Conservation (phyloP, 176 grass and related monocot genomes). For the Aegilops longissima region DNA sequence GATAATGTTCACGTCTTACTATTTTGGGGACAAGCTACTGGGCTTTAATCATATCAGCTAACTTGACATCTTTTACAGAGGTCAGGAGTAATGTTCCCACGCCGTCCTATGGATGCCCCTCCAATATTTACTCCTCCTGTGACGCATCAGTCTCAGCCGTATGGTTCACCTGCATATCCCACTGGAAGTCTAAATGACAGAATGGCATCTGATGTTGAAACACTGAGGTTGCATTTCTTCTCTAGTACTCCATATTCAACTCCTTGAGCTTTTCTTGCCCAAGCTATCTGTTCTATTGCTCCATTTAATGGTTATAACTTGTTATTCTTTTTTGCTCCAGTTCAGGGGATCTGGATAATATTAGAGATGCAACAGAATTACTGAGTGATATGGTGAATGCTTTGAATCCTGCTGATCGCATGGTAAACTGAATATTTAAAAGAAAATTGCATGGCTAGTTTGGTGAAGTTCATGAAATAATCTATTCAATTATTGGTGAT, state of each 20-base stretch:
- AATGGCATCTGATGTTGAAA: conserved; percentile 51
- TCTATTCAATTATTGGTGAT: conserved; percentile 6
- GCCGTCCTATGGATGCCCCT: conserved; percentile 55
- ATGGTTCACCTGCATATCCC: conserved; percentile 52
- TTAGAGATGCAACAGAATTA: conserved; percentile 67
- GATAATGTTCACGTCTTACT: neutral
- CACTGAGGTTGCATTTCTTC: conserved; percentile 55
- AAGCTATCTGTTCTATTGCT: neutral
- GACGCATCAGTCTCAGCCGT: conserved; percentile 39
- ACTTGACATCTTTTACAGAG: conserved; percentile 52
- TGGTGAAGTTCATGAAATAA: conserved; percentile 22
- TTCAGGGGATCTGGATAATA: conserved; percentile 73
- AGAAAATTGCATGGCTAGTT: conserved; percentile 11
- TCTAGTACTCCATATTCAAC: neutral
- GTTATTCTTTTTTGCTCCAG: conserved; percentile 37
- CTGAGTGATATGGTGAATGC: conserved; percentile 87
- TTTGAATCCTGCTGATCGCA: conserved; percentile 70
- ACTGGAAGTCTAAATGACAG: conserved; percentile 54
- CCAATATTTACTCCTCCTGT: conserved; percentile 88
- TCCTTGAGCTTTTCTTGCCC: neutral
- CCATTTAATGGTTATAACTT: neutral
- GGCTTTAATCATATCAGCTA: conserved; percentile 11
- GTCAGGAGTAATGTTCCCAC: conserved; percentile 79
- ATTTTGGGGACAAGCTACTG: neutral
- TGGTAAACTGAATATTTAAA: conserved; percentile 28